phyloP scores from a whole-genome alignment of 2,329 filamentous ascomycete genomes.

The Fusarium robinianum region DNA sequence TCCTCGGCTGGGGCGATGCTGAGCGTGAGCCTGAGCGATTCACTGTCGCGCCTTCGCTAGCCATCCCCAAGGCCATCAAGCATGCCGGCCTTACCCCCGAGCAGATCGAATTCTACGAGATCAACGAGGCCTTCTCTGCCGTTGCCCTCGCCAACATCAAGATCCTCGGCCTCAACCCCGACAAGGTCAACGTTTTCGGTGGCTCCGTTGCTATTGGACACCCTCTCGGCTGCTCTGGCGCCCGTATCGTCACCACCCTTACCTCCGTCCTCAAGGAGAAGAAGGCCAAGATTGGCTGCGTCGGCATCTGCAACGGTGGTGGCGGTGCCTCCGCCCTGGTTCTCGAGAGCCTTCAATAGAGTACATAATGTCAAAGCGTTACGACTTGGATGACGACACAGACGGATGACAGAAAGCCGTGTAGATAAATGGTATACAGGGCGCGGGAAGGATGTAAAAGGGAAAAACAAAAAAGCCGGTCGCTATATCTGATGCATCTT shows the following conservation, averaged over 20 bases:
- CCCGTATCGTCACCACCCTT: conserved; percentile 89
- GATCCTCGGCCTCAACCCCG: conserved; percentile 75
- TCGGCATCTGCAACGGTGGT: conserved; percentile 97
- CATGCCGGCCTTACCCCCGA: conserved; percentile 82
- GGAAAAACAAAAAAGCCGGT: conserved; percentile 29
- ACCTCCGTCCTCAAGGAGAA: conserved; percentile 87
- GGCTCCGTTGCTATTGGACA: conserved; percentile 96
- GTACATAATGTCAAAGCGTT: conserved; percentile 19
- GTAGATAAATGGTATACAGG: conserved; percentile 20
- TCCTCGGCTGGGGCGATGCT: conserved; percentile 95
- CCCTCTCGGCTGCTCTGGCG: conserved; percentile 90
- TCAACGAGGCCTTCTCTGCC: conserved; percentile 98
- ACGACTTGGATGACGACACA: conserved; percentile 34
- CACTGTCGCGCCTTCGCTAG: conserved; percentile 89
- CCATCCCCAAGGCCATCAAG: conserved; percentile 96
- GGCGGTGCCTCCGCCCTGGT: conserved; percentile 94
- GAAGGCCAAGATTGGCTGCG: conserved; percentile 90
- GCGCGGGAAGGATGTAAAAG: no score
- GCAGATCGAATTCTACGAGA: conserved; percentile 91
- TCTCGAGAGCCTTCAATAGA: conserved; percentile 72
- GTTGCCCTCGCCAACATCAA: conserved; percentile 97
- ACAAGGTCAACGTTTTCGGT: conserved; percentile 94
- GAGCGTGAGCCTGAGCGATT: conserved; percentile 91
- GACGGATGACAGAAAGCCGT: conserved; percentile 13
- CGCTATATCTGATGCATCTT: conserved; percentile 19